A percentile compares a stretch with the other conserved stretches of the same genome.
Conservation (phyloP, 257 asterid species). For the Parsonsia alboflavescens region DNA sequence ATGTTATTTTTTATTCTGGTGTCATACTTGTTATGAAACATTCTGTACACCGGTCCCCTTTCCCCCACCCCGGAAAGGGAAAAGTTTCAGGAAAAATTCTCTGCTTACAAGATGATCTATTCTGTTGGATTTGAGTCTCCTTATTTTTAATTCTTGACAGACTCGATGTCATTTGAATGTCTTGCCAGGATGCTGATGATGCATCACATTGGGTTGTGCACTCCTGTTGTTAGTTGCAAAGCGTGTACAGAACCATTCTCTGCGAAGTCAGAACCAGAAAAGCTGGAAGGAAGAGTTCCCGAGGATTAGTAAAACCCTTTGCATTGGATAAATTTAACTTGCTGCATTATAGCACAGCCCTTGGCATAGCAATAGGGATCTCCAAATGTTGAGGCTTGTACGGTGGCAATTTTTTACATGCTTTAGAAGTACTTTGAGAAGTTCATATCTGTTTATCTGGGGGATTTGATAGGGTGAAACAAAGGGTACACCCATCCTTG, state of each 20-base stretch:
- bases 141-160: background rate
- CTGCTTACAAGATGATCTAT: background rate
- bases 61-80: background rate
- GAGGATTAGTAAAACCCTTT: background rate
- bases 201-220: background rate
- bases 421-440: background rate
- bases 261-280: background rate
- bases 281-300: background rate
- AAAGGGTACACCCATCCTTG: background rate
- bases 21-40: background rate
- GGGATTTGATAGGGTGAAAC: background rate
- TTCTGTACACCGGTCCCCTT: background rate
- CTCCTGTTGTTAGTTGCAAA: constrained; percentile 3
- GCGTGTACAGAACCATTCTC: background rate
- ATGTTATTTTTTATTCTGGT: background rate
- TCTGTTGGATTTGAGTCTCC: background rate
- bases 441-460: too few relatives aligned
- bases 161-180: background rate
- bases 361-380: background rate
- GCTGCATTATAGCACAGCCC: background rate
- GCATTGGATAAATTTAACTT: background rate
- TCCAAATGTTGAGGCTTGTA: constrained; percentile 3
- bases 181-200: constrained; percentile 5
- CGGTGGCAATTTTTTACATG: constrained; percentile 2
- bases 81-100: background rate